These are phyloP conservation scores for Sistotremastrum niveocremeum DNA, from an alignment of 768 basidiomycete genomes.

Conservation along the genomic window DNA sequence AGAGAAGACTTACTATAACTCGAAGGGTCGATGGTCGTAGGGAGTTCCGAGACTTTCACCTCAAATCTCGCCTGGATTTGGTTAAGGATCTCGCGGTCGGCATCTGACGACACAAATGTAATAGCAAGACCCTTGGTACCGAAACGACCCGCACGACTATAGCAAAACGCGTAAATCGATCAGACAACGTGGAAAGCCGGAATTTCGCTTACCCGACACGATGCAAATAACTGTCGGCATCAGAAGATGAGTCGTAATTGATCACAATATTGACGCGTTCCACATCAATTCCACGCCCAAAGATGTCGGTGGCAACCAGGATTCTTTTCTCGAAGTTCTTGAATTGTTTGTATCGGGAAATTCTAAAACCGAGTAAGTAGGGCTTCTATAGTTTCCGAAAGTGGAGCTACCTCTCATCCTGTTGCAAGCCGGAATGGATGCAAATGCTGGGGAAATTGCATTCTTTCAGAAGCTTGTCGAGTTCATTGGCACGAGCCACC, in stretches of 20 bases:
- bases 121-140: constrained; percentile 99
- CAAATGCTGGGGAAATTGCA: constrained; percentile 98
- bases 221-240: constrained; percentile 97
- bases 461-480: constrained; percentile 89
- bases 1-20: constrained; percentile 72
- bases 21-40: constrained; percentile 85
- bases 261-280: constrained; percentile 99
- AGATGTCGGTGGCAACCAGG: constrained; percentile 96
- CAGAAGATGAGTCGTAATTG: constrained; percentile 96
- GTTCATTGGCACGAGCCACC: constrained; percentile 88
- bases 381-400: background rate
- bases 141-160: constrained; percentile 93
- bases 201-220: constrained; percentile 65
- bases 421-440: constrained; percentile 88
- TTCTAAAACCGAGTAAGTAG: constrained; percentile 31
- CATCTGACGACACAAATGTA: constrained; percentile 88
- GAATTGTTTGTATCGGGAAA: constrained; percentile 92
- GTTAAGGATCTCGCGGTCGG: constrained; percentile 87
- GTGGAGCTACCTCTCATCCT: constrained; percentile 80
- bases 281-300: constrained; percentile 98
- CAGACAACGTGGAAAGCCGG: constrained; percentile 2
- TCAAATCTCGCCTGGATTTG: constrained; percentile 95
- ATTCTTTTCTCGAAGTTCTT: constrained; percentile 99
- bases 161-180: background rate
- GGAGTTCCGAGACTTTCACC: constrained; percentile 90